Conservation (phyloP, 1,284 basidiomycete species). For the Fistulina hepatica region DNA sequence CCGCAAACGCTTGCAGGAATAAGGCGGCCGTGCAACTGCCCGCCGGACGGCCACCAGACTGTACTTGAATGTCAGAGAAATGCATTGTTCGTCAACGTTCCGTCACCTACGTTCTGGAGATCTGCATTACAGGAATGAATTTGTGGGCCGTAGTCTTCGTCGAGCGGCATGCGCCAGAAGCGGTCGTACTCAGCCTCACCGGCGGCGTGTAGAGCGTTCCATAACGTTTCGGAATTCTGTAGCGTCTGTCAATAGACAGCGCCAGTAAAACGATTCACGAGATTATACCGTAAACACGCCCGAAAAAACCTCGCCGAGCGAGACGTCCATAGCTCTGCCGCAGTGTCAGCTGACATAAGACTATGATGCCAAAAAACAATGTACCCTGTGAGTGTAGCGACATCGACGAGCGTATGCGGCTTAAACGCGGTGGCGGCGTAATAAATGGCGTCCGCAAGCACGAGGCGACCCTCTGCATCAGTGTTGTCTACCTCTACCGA, state of each 20-base stretch:
- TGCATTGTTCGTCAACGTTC: not conserved
- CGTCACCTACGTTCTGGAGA: constrained; percentile 59
- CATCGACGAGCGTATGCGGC: constrained; percentile 76
- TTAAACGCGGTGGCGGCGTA: constrained; percentile 74
- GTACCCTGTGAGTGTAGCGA: constrained; percentile 71
- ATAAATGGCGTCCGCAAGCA: constrained; percentile 73
- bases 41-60: constrained; percentile 65
- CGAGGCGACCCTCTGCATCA: constrained; percentile 77
- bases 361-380: constrained; percentile 13
- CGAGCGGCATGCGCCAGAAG: constrained; percentile 80
- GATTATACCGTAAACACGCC: constrained; percentile 68
- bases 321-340: constrained; percentile 51
- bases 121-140: constrained; percentile 76
- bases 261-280: not conserved
- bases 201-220: constrained; percentile 61
- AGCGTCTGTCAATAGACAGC: not conserved
- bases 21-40: constrained; percentile 78
- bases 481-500: constrained; percentile 85
- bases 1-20: constrained; percentile 75
- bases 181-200: constrained; percentile 69
- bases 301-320: constrained; percentile 65
- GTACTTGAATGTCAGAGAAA: constrained; percentile 5
- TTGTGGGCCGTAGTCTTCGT: constrained; percentile 69
- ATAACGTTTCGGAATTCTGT: constrained; percentile 63
- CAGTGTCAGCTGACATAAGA: constrained; percentile 7